Conservation (phyloP, 179 eudicot species). For the Amaranthus tricolor region DNA sequence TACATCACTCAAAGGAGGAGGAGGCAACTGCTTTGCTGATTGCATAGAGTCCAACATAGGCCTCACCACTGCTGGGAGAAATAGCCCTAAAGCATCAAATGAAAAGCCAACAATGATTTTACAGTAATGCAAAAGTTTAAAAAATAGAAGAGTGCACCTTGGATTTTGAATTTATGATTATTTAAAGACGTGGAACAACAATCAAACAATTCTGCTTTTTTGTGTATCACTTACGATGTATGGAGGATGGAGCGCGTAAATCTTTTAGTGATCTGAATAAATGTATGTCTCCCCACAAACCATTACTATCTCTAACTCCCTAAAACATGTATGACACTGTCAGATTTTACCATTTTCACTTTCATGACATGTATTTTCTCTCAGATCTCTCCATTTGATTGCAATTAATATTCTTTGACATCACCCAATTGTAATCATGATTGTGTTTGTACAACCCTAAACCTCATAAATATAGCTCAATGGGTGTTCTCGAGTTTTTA, state of each 20-base stretch:
- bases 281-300: neutral
- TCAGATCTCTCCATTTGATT: neutral
- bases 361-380: neutral
- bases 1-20: conserved; percentile 69
- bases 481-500: neutral
- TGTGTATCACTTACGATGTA: too few relatives aligned
- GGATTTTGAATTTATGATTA: neutral
- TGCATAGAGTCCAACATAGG: conserved; percentile 81
- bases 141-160: neutral
- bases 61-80: conserved; percentile 95
- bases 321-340: neutral
- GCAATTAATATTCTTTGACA: neutral
- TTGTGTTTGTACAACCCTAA: neutral
- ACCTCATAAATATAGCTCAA: neutral
- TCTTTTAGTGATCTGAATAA: neutral
- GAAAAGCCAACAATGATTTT: neutral
- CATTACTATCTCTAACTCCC: neutral
- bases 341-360: neutral
- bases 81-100: conserved; percentile 59
- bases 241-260: neutral
- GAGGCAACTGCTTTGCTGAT: conserved; percentile 71
- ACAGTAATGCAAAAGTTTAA: neutral
- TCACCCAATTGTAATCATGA: neutral
- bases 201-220: neutral
- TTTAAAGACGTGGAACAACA: too few relatives aligned